Evolutionary conservation across 1,284 basidiomycete genomes (phyloP).

Genomic region (Tausonia pullulans): DNA sequence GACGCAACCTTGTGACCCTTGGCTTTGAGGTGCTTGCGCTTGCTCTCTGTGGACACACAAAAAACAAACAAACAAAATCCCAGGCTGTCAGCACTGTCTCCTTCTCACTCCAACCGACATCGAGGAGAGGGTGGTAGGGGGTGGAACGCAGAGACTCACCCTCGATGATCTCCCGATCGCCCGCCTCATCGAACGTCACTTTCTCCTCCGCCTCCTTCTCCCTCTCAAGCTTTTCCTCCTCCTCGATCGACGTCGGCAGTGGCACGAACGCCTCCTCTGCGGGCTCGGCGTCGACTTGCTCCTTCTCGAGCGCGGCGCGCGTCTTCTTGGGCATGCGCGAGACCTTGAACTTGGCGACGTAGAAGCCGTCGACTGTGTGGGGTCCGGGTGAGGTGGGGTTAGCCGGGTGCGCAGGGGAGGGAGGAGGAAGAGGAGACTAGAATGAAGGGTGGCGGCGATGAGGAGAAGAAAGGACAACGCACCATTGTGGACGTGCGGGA

Average conservation of each 20-base stretch:
- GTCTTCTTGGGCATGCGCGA: constrained; percentile 55
- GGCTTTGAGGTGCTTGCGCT: constrained; percentile 36
- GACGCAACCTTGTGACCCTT: constrained; percentile 38
- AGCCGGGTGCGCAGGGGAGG: background rate
- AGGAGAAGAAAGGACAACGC: background rate
- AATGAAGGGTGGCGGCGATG: background rate
- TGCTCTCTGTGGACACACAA: constrained; percentile 27
- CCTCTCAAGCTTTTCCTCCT: constrained; percentile 12
- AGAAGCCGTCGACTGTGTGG: constrained; percentile 85
- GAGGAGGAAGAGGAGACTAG: too few species aligned
- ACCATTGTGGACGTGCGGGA: constrained; percentile 72
- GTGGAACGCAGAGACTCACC: constrained; percentile 24
- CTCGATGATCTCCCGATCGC: constrained; percentile 17
- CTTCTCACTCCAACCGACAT: background rate
- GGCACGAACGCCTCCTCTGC: constrained; percentile 28
- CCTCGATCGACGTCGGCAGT: constrained; percentile 28
- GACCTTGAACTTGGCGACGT: constrained; percentile 94
- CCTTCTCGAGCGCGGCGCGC: constrained; percentile 14
- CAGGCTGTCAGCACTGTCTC: too few species aligned
- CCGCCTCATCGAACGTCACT: constrained; percentile 15
- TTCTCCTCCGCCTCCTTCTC: constrained; percentile 21
- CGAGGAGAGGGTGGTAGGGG: background rate
- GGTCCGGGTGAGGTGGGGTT: constrained; percentile 21
- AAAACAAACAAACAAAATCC: background rate
- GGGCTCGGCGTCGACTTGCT: constrained; percentile 26